phyloP scores from a whole-genome alignment of 331 rosid genomes.

The Quercus lobata region DNA sequence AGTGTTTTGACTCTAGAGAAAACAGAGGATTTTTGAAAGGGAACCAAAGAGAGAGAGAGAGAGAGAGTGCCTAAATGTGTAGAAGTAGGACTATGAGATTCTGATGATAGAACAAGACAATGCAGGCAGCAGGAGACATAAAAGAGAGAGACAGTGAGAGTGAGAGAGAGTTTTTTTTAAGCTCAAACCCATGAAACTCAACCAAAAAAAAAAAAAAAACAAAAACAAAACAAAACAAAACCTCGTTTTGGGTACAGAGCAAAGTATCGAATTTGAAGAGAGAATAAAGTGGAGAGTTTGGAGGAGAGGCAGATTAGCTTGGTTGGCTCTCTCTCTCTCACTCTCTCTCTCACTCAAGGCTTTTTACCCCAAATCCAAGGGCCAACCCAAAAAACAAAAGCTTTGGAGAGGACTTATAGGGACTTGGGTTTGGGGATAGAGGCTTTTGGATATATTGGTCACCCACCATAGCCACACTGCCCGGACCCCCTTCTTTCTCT shows the following conservation, averaged over 20 bases:
- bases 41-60: slow-evolving; percentile 15
- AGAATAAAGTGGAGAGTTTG: slow-evolving; percentile 50
- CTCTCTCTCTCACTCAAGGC: slow-evolving; percentile 33
- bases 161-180: neutral
- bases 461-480: slow-evolving; percentile 36
- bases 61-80: slow-evolving; percentile 15
- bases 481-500: slow-evolving; percentile 1
- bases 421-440: slow-evolving; percentile 33
- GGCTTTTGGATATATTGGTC: slow-evolving; percentile 37
- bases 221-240: slow-evolving; percentile 7
- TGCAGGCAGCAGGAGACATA: slow-evolving; percentile 42
- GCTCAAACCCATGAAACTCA: neutral
- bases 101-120: slow-evolving; percentile 43
- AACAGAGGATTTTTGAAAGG: slow-evolving; percentile 20
- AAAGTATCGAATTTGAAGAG: slow-evolving; percentile 63
- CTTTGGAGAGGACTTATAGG: slow-evolving; percentile 39
- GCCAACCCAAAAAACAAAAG: slow-evolving; percentile 23
- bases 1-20: slow-evolving; percentile 9
- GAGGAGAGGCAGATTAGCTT: slow-evolving; percentile 30
- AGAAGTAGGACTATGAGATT: slow-evolving; percentile 32
- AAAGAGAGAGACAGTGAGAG: slow-evolving; percentile 21
- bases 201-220: neutral
- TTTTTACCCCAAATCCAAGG: slow-evolving; percentile 73
- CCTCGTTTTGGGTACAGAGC: slow-evolving; percentile 62
- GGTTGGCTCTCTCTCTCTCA: slow-evolving; percentile 12